These are phyloP conservation scores for Lasiosphaeris hirsuta DNA, from an alignment of 495 filamentous ascomycete species.

Conservation along the genomic window DNA sequence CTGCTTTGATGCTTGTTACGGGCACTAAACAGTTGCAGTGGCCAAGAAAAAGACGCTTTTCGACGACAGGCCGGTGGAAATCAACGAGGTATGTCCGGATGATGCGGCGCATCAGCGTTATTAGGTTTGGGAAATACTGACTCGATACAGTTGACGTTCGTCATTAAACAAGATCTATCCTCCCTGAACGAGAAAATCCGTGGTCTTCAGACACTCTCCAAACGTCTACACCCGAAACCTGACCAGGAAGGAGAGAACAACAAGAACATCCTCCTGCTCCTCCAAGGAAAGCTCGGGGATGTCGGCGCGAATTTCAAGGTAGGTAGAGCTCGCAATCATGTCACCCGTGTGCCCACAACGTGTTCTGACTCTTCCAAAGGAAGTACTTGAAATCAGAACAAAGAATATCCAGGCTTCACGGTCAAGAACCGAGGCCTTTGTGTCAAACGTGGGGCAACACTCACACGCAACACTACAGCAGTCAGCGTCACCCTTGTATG, in stretches of 20 bases:
- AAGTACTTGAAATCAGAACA: conserved; percentile 91
- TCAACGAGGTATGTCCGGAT: conserved; percentile 74
- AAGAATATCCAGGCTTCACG: conserved; percentile 97
- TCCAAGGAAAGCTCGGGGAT: conserved; percentile 93
- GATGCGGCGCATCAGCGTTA: no score
- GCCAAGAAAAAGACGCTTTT: conserved; percentile 96
- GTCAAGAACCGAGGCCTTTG: conserved; percentile 91
- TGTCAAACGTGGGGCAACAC: conserved; percentile 81
- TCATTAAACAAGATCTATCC: conserved; percentile 96
- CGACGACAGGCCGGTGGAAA: conserved; percentile 93
- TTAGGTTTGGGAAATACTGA: neutral
- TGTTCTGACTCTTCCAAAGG: conserved; percentile 29
- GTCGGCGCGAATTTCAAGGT: conserved; percentile 93
- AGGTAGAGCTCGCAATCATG: neutral
- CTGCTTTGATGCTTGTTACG: neutral
- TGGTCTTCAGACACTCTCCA: conserved; percentile 64
- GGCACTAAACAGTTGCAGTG: conserved; percentile 48
- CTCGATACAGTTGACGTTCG: conserved; percentile 39
- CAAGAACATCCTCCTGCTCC: conserved; percentile 90
- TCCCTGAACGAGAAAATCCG: conserved; percentile 85
- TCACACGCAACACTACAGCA: conserved; percentile 57
- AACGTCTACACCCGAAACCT: conserved; percentile 66
- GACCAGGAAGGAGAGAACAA: conserved; percentile 95
- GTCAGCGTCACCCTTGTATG: conserved; percentile 79
- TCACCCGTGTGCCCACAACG: neutral